These are phyloP conservation scores for Nitzschia putrida DNA, from an alignment of 108 stramenopile genomes.

Conservation along the genomic window DNA sequence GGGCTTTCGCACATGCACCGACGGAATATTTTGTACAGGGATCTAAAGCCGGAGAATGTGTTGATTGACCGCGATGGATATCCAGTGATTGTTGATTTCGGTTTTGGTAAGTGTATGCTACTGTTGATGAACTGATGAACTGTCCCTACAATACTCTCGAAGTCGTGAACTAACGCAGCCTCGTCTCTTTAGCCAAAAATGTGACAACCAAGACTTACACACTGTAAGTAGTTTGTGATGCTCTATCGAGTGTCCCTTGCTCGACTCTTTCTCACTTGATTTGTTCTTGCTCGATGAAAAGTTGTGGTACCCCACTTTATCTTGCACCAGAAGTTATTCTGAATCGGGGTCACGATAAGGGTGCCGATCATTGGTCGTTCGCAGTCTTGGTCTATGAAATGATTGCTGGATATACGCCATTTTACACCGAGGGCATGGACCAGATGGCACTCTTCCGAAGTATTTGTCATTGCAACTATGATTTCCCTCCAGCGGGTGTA, in stretches of 20 bases:
- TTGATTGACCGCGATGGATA: slow-evolving; percentile 75
- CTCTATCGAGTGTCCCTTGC: background rate
- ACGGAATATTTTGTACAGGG: slow-evolving; percentile 86
- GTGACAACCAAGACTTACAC: slow-evolving; percentile 85
- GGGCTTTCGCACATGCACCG: slow-evolving; percentile 93
- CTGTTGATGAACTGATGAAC: slow-evolving; percentile 47
- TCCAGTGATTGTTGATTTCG: slow-evolving; percentile 88
- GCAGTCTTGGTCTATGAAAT: slow-evolving; percentile 93
- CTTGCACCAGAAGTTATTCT: slow-evolving; percentile 90
- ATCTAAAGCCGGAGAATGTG: slow-evolving; percentile 90
- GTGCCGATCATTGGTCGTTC: slow-evolving; percentile 93
- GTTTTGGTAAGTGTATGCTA: slow-evolving; percentile 65
- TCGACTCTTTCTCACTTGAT: background rate
- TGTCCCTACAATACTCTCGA: background rate
- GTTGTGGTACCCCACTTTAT: slow-evolving; percentile 94
- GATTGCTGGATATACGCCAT: slow-evolving; percentile 75
- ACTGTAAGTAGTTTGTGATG: slow-evolving; percentile 43
- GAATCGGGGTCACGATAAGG: slow-evolving; percentile 91
- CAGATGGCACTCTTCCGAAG: slow-evolving; percentile 82
- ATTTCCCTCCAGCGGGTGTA: slow-evolving; percentile 43
- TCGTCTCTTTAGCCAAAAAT: slow-evolving; percentile 43
- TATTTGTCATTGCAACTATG: slow-evolving; percentile 72
- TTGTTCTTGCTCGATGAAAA: slow-evolving; percentile 61
- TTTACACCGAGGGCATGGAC: slow-evolving; percentile 76
- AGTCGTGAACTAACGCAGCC: too few relatives aligned